Evolutionary conservation across 2,329 filamentous ascomycete species (phyloP), one percentile per base, ranked within the genome.

Genomic region (Ampelomyces quisqualis): DNA sequence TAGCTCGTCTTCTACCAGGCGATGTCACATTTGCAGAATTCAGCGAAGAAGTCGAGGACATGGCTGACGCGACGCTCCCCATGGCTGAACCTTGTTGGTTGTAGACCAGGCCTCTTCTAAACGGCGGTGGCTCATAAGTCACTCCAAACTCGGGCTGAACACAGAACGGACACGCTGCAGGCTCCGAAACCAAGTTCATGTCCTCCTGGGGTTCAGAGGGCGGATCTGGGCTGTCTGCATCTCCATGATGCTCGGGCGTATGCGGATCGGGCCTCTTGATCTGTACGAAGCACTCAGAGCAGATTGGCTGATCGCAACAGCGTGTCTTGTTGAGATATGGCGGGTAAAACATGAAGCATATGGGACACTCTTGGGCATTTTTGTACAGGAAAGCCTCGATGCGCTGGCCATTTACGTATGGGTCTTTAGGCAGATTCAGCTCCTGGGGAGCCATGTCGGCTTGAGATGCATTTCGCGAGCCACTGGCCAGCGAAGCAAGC

Each of bases 231-330:
- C 63, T 57, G 3, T 70, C 63, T 41, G 58, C 45, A 15, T 77
- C 72, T 40, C 56, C 56, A 30, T 78, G 78, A 60, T 93, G 88
- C 64, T 95, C 88, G 1, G 89, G 88, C 26, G 90, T 82, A 65
- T 96, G 88, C 7, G 90, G 90, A 51, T 98, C 91, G 3, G 90
- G 84, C 28, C 93, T 82, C 67, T 96, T 97, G 65, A 98, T 98
- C 68, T 98, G 93, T 3, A 98, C 93, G 60, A 98, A 98, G 68
- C 93, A 98, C 71, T 98, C 93, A 28, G 90, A 97, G 71, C 93
- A 98, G 49, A 98, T 97, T 5, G 87, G 78, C 65, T 98, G 93
- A 58, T 95, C 90, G 68, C 93, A 98, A 65, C 93, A 98, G 53
- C 93, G 79, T 0, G 93, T 98, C 52, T 84, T 86, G 70, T 98